A percentile compares a stretch with the other conserved stretches of the same genome.
Conservation (phyloP, 2,329 filamentous ascomycete genomes). For the Aureobasidium musti region DNA sequence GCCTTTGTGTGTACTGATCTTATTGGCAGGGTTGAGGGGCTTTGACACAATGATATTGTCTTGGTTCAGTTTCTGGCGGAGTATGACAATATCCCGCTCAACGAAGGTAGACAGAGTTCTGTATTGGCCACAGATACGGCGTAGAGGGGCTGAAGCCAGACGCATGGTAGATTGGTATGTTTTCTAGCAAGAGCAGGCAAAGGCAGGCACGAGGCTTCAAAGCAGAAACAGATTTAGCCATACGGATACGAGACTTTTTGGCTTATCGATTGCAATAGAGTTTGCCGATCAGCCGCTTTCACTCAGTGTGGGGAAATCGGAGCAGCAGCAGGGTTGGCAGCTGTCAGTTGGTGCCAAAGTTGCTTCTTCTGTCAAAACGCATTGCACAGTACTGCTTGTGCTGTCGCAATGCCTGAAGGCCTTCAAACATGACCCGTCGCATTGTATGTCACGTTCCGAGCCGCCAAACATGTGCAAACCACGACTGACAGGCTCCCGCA, state of each 20-base stretch:
- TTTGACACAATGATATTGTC: conserved; percentile 43
- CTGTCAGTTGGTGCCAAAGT: conserved; percentile 19
- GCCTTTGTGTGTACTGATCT: conserved; percentile 51
- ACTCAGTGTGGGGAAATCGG: conserved; percentile 6
- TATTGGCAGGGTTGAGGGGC: conserved; percentile 41
- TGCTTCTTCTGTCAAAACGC: not conserved
- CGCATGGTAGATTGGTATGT: conserved; percentile 1
- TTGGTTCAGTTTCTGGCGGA: conserved; percentile 45
- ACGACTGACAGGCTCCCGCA: conserved; percentile 32
- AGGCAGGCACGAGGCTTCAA: not conserved
- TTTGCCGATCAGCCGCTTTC: conserved; percentile 3
- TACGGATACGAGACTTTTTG: not conserved
- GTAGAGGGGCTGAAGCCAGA: not conserved
- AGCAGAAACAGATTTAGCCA: conserved; percentile 16
- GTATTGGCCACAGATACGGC: conserved; percentile 9
- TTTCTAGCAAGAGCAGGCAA: not conserved
- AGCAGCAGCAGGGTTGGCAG: not conserved
- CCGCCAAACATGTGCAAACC: not conserved
- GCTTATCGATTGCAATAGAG: not conserved
- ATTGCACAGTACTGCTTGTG: conserved; percentile 2
- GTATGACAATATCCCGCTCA: conserved; percentile 47
- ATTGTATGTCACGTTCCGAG: conserved; percentile 27
- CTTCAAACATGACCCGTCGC: conserved; percentile 32
- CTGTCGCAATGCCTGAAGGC: conserved; percentile 15
- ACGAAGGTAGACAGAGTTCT: conserved; percentile 17